Evolutionary conservation across 2,329 filamentous ascomycete species (phyloP), one percentile per base, ranked within the genome.

Genomic region (Dothideomycetes sp.): DNA sequence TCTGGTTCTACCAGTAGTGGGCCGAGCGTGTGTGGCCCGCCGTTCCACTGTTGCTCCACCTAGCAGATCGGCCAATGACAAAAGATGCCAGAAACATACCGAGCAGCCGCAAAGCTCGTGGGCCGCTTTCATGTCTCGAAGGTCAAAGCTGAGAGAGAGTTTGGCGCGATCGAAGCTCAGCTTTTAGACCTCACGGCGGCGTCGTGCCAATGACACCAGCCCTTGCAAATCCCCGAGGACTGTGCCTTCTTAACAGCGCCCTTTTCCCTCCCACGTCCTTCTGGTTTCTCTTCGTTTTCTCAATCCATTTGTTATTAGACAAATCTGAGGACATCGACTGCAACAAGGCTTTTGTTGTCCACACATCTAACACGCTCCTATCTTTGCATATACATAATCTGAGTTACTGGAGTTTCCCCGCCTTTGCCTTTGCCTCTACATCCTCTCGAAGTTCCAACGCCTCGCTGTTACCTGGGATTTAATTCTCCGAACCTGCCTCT

Each of bases 251-350:
- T 13, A 13, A 19, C 22, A 27, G 12, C 23, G 5, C 10, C 13
- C 19, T n/a, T 20, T 28, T 38, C 41, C 13, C 6, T 22, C 31
- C 6, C 31, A 7, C 7, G 20, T 13, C 16, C 31, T 16, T 33
- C 31, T 18, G 10, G 32, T 41, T n/a, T n/a, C n/a, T n/a, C n/a
- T n/a, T n/a, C n/a, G n/a, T 40, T 43, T 46, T 33, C 25, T 37
- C 22, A 22, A 31, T 24, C 45, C 39, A 43, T 50, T 50, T 53
- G 51, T 54, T 53, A 55, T 52, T 52, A 54, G 51, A 54, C 51
- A 52, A 50, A 50, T 42, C 36, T n/a, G 40, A 27, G 16, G 12
- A 5, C 37, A 33, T 32, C n/a, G 45, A 44, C 33, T 35, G 23
- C 24, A 17, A 29, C 43, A 31, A 23, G 33, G 32, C 24, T 37